Evolutionary conservation across 2,329 filamentous ascomycete species (phyloP).

Genomic region (Pseudopithomyces chartarum): DNA sequence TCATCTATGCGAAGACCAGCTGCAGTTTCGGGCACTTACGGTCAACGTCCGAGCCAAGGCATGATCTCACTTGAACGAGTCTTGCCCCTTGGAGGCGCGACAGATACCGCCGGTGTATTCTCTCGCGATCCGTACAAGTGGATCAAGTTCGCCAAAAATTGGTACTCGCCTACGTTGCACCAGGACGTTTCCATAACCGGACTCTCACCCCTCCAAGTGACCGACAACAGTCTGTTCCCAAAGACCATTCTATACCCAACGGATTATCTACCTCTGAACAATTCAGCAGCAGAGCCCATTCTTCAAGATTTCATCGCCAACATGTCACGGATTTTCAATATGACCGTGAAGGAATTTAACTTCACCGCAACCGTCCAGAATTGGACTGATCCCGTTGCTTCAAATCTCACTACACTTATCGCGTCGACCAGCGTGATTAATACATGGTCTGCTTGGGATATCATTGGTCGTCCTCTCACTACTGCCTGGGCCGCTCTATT

Average conservation of each 20-base stretch:
- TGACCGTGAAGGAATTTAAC: constrained; percentile 46
- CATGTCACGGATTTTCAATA: constrained; percentile 43
- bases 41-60: constrained; percentile 32
- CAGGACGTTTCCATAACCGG: constrained; percentile 45
- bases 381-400: constrained; percentile 27
- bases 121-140: constrained; percentile 37
- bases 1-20: constrained; percentile 55
- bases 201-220: constrained; percentile 41
- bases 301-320: constrained; percentile 46
- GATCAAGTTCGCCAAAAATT: constrained; percentile 46
- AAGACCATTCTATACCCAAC: constrained; percentile 48
- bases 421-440: constrained; percentile 38
- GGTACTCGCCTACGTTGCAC: constrained; percentile 44
- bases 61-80: constrained; percentile 31
- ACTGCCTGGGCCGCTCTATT: constrained; percentile 39
- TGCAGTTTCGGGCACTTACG: constrained; percentile 51
- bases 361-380: constrained; percentile 41
- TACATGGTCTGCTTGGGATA: constrained; percentile 39
- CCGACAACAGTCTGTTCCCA: constrained; percentile 42
- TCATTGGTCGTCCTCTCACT: constrained; percentile 41
- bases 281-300: constrained; percentile 46
- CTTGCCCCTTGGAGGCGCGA: constrained; percentile 27
- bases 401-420: constrained; percentile 38
- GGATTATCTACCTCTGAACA: constrained; percentile 50
- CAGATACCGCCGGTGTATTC: constrained; percentile 35